Percentiles rank a stretch among this genome's conserved stretches.
Conservation (phyloP, 139 green algal species). For the Chlamydomonas eustigma region DNA sequence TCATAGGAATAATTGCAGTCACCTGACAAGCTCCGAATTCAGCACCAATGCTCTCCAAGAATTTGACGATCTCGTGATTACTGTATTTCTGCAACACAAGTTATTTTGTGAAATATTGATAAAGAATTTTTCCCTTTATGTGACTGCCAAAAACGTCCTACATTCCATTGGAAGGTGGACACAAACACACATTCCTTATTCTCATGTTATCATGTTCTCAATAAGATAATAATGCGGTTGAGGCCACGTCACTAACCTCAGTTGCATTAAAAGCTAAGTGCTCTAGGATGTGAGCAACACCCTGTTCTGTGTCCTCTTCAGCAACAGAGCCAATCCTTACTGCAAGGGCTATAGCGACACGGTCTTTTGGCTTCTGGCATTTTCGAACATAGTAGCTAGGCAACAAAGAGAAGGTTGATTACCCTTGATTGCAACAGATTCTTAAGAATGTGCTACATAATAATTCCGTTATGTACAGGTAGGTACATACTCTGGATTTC, state of each 20-base stretch:
- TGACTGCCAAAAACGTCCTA: no score
- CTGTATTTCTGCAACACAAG: constrained; percentile 58
- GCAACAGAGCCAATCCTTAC: constrained; percentile 60
- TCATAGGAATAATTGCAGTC: no score
- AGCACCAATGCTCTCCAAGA: constrained; percentile 80
- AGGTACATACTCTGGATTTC: no score
- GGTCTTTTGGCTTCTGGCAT: constrained; percentile 63
- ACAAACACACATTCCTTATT: no score
- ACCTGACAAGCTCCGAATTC: constrained; percentile 78
- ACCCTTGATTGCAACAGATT: neutral
- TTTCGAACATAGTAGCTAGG: constrained; percentile 72
- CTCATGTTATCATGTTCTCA: no score
- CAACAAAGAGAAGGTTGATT: neutral
- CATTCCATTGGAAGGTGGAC: no score
- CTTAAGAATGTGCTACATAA: no score
- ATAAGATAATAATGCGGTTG: no score
- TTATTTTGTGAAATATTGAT: no score
- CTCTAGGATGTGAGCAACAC: constrained; percentile 84
- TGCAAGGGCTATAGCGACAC: constrained; percentile 60
- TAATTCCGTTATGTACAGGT: no score
- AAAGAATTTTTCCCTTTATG: neutral
- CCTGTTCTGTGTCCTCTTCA: constrained; percentile 68
- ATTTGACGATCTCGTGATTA: constrained; percentile 80
- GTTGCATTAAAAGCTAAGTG: constrained; percentile 88
- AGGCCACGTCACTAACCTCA: no score